Percentiles rank a stretch among this genome's conserved stretches.
Conservation (phyloP, 371 early-diverging fungal species). For the Mortierella polycephala region DNA sequence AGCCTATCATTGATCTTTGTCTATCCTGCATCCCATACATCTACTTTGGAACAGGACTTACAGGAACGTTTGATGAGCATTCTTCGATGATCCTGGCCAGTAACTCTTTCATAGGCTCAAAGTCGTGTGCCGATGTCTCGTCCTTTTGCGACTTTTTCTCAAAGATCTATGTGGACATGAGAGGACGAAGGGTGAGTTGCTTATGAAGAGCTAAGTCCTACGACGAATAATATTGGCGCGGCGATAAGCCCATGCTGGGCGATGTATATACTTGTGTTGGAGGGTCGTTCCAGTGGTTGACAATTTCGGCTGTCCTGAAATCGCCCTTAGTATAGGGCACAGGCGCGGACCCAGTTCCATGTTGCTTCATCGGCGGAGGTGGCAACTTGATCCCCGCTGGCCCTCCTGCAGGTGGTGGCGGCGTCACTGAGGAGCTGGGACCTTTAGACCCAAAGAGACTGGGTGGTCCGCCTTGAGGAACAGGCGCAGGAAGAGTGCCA, state of each 20-base stretch:
- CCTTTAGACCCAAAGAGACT: conserved; percentile 25
- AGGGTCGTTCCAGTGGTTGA: conserved; percentile 65
- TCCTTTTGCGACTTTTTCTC: conserved; percentile 21
- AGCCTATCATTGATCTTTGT: not conserved
- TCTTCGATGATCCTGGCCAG: conserved; percentile 34
- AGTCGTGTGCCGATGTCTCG: conserved; percentile 24
- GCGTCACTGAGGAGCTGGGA: conserved; percentile 8
- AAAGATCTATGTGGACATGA: conserved; percentile 45
- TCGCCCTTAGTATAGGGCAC: conserved; percentile 51
- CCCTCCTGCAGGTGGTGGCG: conserved; percentile 22
- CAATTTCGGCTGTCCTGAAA: conserved; percentile 59
- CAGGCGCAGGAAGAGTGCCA: conserved; percentile 12
- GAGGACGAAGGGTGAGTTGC: not conserved
- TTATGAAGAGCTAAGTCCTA: not conserved
- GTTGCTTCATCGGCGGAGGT: conserved; percentile 34
- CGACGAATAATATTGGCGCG: too few species aligned
- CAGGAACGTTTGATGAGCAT: conserved; percentile 38
- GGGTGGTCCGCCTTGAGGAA: conserved; percentile 27
- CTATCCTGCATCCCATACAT: not conserved
- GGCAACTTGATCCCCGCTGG: conserved; percentile 34
- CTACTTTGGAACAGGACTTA: conserved; percentile 11
- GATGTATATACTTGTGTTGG: conserved; percentile 57
- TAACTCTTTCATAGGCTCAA: conserved; percentile 33
- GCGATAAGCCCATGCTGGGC: not conserved
- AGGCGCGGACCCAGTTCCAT: conserved; percentile 19